Percentiles rank a stretch among this genome's conserved stretches.
Conservation (phyloP, 2,329 filamentous ascomycete genomes). For the Botrytis deweyae region DNA sequence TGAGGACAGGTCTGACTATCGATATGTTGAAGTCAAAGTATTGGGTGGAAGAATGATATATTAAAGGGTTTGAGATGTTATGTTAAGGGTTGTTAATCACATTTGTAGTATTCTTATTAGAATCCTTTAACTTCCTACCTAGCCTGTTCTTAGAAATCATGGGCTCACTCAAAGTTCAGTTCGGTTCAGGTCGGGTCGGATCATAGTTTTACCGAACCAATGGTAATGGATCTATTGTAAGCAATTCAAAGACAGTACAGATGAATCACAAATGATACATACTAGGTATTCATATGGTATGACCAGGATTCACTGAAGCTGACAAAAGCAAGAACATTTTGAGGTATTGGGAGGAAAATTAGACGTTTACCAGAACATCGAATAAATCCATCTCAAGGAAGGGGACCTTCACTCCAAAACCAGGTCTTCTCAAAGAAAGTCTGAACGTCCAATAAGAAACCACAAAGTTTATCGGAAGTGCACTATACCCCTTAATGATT, state of each 20-base stretch:
- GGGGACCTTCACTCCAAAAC: background rate
- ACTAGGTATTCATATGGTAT: background rate
- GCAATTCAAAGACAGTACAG: constrained; percentile 2
- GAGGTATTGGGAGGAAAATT: too few relatives aligned
- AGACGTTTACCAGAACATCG: too few relatives aligned
- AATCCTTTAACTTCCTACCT: background rate
- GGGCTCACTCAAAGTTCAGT: constrained; percentile 10
- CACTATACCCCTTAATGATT: background rate
- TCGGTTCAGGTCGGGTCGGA: constrained; percentile 14
- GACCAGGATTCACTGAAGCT: background rate
- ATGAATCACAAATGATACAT: background rate
- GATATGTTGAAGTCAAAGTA: background rate
- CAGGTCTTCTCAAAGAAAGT: background rate
- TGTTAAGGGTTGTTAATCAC: background rate
- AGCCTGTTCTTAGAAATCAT: constrained; percentile 19
- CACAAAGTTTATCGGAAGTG: background rate
- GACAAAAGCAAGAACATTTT: background rate
- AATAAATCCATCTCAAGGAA: background rate
- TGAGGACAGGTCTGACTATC: background rate
- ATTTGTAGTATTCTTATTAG: constrained; percentile 12
- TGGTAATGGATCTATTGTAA: constrained; percentile 10
- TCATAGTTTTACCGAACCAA: constrained; percentile 18
- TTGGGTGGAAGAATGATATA: background rate
- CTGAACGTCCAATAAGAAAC: background rate
- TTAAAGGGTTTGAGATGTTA: background rate